These are phyloP conservation scores for Naganishia vaughanmartiniae DNA, from an alignment of 768 basidiomycete species.

Conservation along the genomic window DNA sequence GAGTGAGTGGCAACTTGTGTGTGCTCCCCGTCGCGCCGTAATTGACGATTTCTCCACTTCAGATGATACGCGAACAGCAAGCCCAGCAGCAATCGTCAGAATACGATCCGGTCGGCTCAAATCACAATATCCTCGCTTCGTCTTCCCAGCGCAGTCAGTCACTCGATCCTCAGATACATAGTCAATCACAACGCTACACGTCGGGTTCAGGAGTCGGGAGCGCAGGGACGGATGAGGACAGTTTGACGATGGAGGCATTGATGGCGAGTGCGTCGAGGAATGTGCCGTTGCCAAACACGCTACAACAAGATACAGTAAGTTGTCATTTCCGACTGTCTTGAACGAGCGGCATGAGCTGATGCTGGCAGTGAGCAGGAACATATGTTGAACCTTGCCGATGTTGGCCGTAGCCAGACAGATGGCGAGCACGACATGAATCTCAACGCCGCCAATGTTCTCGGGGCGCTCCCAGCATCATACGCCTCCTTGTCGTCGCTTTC, in stretches of 20 bases:
- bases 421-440: conserved; percentile 10
- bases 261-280: conserved; percentile 20
- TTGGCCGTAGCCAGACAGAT: neutral
- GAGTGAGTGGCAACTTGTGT: neutral
- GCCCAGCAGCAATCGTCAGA: conserved; percentile 5
- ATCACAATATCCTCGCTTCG: neutral
- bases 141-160: neutral
- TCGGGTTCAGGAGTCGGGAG: neutral
- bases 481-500: neutral
- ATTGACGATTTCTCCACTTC: neutral
- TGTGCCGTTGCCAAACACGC: conserved; percentile 8
- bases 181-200: neutral
- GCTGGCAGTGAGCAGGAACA: neutral
- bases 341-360: neutral
- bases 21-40: too few species aligned
- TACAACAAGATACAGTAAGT: conserved; percentile 6
- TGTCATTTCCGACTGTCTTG: neutral
- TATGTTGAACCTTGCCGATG: conserved; percentile 5
- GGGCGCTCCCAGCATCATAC: neutral
- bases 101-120: neutral
- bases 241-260: neutral
- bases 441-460: neutral
- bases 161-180: neutral
- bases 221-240: neutral
- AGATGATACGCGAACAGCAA: conserved; percentile 21